These are phyloP conservation scores for Ceratocystis alfenasii DNA, from an alignment of 2,329 filamentous ascomycete species.

Conservation along the genomic window DNA sequence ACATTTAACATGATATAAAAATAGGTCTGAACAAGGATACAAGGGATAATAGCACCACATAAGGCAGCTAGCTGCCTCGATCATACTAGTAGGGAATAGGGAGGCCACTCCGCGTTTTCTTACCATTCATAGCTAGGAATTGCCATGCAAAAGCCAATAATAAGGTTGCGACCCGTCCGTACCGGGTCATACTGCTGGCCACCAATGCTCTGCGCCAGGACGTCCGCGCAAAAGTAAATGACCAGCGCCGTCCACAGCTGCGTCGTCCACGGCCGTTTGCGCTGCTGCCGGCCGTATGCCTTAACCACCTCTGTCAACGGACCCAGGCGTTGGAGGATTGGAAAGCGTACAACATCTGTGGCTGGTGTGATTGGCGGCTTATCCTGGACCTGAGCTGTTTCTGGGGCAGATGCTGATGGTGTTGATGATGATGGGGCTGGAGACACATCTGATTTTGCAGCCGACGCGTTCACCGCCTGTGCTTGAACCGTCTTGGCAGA, in stretches of 20 bases:
- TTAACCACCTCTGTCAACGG: slow-evolving; percentile 42
- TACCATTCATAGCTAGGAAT: slow-evolving; percentile 74
- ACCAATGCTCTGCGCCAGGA: slow-evolving; percentile 61
- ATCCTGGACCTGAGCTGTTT: neutral
- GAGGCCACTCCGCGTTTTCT: slow-evolving; percentile 24
- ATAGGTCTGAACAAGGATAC: neutral
- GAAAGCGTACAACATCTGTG: neutral
- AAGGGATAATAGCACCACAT: neutral
- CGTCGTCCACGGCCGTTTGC: slow-evolving; percentile 61
- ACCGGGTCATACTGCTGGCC: slow-evolving; percentile 53
- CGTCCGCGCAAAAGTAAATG: slow-evolving; percentile 67
- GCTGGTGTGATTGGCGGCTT: neutral
- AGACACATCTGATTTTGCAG: neutral
- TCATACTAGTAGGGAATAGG: neutral
- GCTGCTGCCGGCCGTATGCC: slow-evolving; percentile 59
- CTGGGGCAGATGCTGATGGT: neutral
- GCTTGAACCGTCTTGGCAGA: neutral
- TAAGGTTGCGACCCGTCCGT: slow-evolving; percentile 57
- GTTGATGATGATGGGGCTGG: neutral
- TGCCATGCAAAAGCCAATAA: slow-evolving; percentile 55
- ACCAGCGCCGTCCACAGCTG: slow-evolving; percentile 64
- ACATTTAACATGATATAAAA: neutral
- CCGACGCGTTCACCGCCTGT: neutral
- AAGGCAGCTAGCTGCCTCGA: neutral
- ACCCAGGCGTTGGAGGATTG: slow-evolving; percentile 47